Percentiles rank a stretch among this genome's conserved stretches.
These are phyloP conservation scores for Laetiporus sulphureus DNA, from an alignment of 1,284 basidiomycete species.

Conservation along the genomic window DNA sequence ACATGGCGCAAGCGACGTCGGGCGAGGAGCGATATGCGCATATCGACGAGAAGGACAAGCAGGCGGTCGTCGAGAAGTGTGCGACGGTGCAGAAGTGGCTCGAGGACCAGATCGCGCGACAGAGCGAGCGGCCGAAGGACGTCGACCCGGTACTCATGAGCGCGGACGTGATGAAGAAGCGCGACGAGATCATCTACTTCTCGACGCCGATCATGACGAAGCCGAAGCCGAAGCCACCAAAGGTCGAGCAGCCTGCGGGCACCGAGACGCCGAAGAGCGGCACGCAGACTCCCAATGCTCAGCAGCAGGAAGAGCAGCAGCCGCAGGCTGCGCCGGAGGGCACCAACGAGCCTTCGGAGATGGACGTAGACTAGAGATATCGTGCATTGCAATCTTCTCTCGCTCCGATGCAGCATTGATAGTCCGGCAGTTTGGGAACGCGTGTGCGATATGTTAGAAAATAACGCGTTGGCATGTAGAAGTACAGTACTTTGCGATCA, in stretches of 20 bases:
- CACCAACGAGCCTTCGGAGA: constrained; percentile 5
- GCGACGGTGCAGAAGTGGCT: constrained; percentile 90
- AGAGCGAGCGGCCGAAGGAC: constrained; percentile 83
- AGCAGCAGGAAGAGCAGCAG: constrained; percentile 33
- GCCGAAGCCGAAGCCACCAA: constrained; percentile 79
- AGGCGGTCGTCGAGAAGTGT: constrained; percentile 72
- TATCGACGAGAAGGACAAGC: constrained; percentile 84
- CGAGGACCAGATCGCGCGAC: constrained; percentile 81
- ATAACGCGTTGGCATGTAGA: too few species aligned
- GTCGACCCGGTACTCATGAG: constrained; percentile 77
- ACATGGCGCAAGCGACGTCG: constrained; percentile 76
- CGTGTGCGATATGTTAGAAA: too few species aligned
- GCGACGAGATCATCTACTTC: constrained; percentile 84
- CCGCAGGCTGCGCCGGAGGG: constrained; percentile 2
- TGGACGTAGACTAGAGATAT: constrained; percentile 9
- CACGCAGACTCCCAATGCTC: constrained; percentile 51
- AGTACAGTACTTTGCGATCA: too few species aligned
- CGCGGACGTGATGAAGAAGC: constrained; percentile 80
- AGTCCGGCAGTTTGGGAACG: too few species aligned
- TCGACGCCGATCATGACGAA: constrained; percentile 78
- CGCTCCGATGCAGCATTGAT: too few species aligned
- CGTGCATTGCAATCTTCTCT: too few species aligned
- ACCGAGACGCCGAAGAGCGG: constrained; percentile 62
- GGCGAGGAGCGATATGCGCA: constrained; percentile 81
- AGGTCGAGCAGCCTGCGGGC: constrained; percentile 45